Base-by-base conservation (phyloP, 1,284 basidiomycete genomes). In the Sphaerobolus stellatus region DNA sequence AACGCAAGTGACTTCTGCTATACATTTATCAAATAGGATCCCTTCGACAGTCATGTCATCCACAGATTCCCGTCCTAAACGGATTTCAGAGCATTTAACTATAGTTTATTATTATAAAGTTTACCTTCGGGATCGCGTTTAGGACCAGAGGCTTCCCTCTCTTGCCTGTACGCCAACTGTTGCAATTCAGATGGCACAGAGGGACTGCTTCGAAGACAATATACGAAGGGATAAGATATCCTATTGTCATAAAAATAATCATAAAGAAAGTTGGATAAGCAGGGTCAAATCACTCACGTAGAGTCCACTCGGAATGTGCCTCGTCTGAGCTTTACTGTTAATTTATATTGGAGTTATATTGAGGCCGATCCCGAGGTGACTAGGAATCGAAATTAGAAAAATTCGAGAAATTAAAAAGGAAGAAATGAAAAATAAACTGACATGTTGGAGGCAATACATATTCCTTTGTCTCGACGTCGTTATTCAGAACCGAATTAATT, bases 291-390 rank as follows among this genome's bases (percentile, higher is more conserved):
- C 29, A 62, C 71, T 31, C 58, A 79, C 78, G 63, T 71, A 45
- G 73, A 68, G 54, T 77, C 71, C 1, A 72, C 68, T 59, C 66
- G 75, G 50, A 83, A 60, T 16, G 72, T 65, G 0, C 75, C 73
- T 24, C 78, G 72, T 61, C 73, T 77, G 33, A 82, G 62, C 1
- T 71, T 79, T 14, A 79, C 75, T 3, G 73, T 61, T 11, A 82
- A 59, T 52, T 70, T 72, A 62, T 83, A 83, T 47, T 82, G 76
- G 31, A 83, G 72, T 48, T 76, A 76, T 6, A 71, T 74, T 4
- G 73, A 70, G 48, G 73, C 74, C 3, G 72, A 72, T 27, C 71
- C 64, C 61, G 82, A 78, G 0, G 74, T 47, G 45, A 54, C 51
- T 53, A 36, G 18, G 24, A 29, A 20, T 36, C 22, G 14, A 9